Evolutionary conservation across 2,329 filamentous ascomycete species (phyloP).

Genomic region (Exophiala calicioides): DNA sequence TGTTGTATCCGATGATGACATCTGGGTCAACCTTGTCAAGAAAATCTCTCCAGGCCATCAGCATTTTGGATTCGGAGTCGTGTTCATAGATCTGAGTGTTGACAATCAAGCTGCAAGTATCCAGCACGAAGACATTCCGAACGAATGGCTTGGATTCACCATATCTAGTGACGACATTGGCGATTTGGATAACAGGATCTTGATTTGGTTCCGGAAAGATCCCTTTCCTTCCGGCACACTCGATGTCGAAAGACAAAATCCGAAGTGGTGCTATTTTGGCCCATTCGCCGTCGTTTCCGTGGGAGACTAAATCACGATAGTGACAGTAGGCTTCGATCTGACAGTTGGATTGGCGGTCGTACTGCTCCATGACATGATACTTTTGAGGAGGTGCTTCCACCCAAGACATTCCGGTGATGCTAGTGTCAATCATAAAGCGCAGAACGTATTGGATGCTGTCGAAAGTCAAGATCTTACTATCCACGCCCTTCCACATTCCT

Average conservation of each 20-base stretch:
- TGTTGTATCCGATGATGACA: slow-evolving; percentile 98
- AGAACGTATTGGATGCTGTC: slow-evolving; percentile 95
- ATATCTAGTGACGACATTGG: slow-evolving; percentile 90
- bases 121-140: slow-evolving; percentile 92
- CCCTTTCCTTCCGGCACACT: slow-evolving; percentile 95
- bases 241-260: slow-evolving; percentile 95
- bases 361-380: slow-evolving; percentile 68
- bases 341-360: slow-evolving; percentile 81
- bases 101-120: slow-evolving; percentile 88
- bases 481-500: slow-evolving; percentile 74
- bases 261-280: slow-evolving; percentile 95
- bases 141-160: slow-evolving; percentile 96
- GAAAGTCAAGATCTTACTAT: slow-evolving; percentile 79
- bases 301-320: slow-evolving; percentile 80
- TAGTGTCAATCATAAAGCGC: slow-evolving; percentile 96
- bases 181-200: slow-evolving; percentile 97
- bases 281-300: slow-evolving; percentile 90
- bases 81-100: slow-evolving; percentile 91
- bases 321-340: slow-evolving; percentile 90
- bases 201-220: slow-evolving; percentile 91
- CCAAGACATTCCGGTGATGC: slow-evolving; percentile 96
- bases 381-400: slow-evolving; percentile 76
- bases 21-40: slow-evolving; percentile 88
- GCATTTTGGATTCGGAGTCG: slow-evolving; percentile 79
- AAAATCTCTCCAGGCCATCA: slow-evolving; percentile 90